Evolutionary conservation across 2,329 filamentous ascomycete species (phyloP), one percentile per base, ranked within the genome.

Genomic region (Pseudogymnoascus sp.): DNA sequence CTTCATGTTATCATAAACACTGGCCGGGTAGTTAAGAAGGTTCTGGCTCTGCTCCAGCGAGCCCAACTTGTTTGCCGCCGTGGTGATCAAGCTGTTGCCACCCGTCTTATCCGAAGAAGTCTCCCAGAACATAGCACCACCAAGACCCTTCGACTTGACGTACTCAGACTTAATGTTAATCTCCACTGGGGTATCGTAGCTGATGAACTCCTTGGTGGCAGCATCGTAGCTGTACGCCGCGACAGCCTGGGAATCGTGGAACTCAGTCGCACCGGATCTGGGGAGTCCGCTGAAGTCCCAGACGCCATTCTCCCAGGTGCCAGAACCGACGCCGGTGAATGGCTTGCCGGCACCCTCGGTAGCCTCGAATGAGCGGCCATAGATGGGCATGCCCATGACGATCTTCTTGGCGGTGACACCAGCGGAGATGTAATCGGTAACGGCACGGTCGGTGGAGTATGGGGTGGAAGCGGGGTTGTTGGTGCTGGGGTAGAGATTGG

Each of bases 91-190:
- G 67, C 86, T 89, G 2, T 81, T 80, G 10, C 74, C 75, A 16
- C 81, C 84, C 3, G 70, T 79, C 69, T 82, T 82, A 73, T 96
- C 91, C 6, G 81, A 85, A 65, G 86, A 90, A 14, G 84, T 86
- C 73, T 95, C 90, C 90, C 90, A 96, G 83, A 90, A 96, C 89
- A 95, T 93, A 31, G 83, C 86, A 23, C 90, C 91, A 3, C 87
- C 90, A 0, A 95, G 79, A 0, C 84, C 81, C 63, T 81, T 79
- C 60, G 75, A 70, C 74, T 82, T 80, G 68, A 92, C 83, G 73
- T 88, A 93, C 2, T 77, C 70, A 4, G 85, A 84, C 77, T 95
- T 96, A 67, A 77, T 71, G 60, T 76, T 73, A 31, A 86, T 80
- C 69, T 87, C 82, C 28, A 78, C 76, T 0, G 85, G 82, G 1